These are phyloP conservation scores for Striga hermonthica DNA, from an alignment of 305 asterid genomes.

Conservation along the genomic window DNA sequence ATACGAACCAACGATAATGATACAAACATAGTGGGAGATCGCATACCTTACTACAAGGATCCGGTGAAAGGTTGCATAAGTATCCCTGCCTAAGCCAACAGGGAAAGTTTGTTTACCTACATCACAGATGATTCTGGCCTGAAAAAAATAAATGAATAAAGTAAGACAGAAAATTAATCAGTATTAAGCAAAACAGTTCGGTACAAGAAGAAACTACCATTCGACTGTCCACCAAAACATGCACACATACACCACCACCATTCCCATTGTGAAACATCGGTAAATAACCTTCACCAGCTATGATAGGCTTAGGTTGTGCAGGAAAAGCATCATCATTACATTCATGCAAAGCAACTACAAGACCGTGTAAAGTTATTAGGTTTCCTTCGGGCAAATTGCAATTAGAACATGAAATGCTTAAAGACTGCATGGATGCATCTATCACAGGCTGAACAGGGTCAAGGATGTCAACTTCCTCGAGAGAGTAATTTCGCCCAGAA, in stretches of 20 bases:
- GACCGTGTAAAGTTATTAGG: constrained; percentile 62
- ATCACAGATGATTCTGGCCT: constrained; percentile 65
- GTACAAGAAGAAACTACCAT: constrained; percentile 39
- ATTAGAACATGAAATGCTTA: constrained; percentile 38
- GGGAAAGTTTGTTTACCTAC: constrained; percentile 49
- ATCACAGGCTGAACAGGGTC: constrained; percentile 25
- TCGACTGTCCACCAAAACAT: constrained; percentile 47
- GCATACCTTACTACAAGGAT: constrained; percentile 63
- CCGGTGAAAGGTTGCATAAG: constrained; percentile 71
- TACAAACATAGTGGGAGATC: constrained; percentile 9
- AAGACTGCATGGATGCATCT: constrained; percentile 36
- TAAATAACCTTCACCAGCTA: constrained; percentile 31
- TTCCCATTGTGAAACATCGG: constrained; percentile 45
- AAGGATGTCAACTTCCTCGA: constrained; percentile 32
- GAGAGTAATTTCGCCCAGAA: constrained; percentile 4
- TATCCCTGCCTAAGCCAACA: constrained; percentile 62
- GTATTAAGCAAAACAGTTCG: constrained; percentile 29
- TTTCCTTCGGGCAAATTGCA: constrained; percentile 66
- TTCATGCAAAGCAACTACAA: constrained; percentile 58
- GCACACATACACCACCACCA: constrained; percentile 57
- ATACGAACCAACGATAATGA: constrained; percentile 19
- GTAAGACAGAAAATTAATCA: constrained; percentile 27
- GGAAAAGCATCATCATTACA: constrained; percentile 37
- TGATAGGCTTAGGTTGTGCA: constrained; percentile 32
- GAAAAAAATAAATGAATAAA: constrained; percentile 26